A percentile compares a stretch with the other conserved stretches of the same genome.
These are phyloP conservation scores for Elaeis guineensis DNA, from an alignment of 176 grass and related monocot genomes.

Conservation along the genomic window DNA sequence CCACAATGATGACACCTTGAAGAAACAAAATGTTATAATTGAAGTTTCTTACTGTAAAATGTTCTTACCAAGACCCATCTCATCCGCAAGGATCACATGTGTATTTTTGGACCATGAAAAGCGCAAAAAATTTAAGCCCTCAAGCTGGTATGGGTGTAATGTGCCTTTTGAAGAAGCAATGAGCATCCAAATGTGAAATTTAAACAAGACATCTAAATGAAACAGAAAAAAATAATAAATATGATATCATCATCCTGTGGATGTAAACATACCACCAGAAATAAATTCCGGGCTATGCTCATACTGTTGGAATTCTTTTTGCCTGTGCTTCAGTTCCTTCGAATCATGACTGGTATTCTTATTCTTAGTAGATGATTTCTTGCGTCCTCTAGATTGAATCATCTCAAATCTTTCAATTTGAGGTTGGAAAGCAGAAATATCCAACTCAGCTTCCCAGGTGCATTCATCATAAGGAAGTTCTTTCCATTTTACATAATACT, in stretches of 20 bases:
- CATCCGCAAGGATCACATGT: slow-evolving; percentile 94
- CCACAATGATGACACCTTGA: not conserved
- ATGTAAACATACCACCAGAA: slow-evolving; percentile 49
- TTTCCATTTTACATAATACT: slow-evolving; percentile 96
- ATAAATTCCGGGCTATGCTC: slow-evolving; percentile 68
- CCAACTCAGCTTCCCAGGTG: slow-evolving; percentile 78
- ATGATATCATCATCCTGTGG: slow-evolving; percentile 5
- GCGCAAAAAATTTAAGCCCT: slow-evolving; percentile 87
- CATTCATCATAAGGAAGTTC: slow-evolving; percentile 96
- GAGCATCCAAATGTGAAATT: slow-evolving; percentile 20
- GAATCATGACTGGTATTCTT: slow-evolving; percentile 29
- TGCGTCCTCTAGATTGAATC: slow-evolving; percentile 60
- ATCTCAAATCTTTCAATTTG: slow-evolving; percentile 68
- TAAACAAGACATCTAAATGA: slow-evolving; percentile 3
- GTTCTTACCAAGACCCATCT: slow-evolving; percentile 98
- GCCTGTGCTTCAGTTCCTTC: slow-evolving; percentile 5
- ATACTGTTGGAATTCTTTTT: slow-evolving; percentile 24
- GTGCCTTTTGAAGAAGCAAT: slow-evolving; percentile 48
- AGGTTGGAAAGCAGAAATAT: slow-evolving; percentile 76
- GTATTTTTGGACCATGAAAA: slow-evolving; percentile 79
- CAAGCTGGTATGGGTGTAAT: slow-evolving; percentile 90
- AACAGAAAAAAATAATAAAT: slow-evolving; percentile 28
- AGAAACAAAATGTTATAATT: not conserved
- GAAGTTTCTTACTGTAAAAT: not conserved
- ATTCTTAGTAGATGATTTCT: slow-evolving; percentile 39